These are phyloP conservation scores for Amanita pallidorosea DNA, from an alignment of 768 basidiomycete species.

Conservation along the genomic window DNA sequence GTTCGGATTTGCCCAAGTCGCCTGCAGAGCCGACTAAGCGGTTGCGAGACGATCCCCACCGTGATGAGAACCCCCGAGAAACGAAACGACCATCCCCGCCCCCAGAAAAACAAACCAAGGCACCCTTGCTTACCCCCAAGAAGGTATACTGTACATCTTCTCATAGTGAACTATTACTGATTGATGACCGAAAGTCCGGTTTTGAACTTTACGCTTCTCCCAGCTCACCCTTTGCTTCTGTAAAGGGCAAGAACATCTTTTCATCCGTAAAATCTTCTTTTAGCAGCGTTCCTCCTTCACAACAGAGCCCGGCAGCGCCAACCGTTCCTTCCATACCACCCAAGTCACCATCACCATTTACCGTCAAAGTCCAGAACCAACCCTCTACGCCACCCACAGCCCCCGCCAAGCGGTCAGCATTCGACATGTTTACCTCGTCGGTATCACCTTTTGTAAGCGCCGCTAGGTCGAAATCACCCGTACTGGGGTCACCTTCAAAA, in stretches of 20 bases:
- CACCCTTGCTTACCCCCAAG: constrained; percentile 19
- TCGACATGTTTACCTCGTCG: constrained; percentile 21
- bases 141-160: constrained; percentile 4
- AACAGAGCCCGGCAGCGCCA: constrained; percentile 12
- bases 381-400: constrained; percentile 9
- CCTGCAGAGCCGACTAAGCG: constrained; percentile 40
- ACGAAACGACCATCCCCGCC: constrained; percentile 57
- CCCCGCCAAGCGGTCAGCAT: constrained; percentile 22
- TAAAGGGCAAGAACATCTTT: constrained; percentile 58
- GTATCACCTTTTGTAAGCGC: constrained; percentile 20
- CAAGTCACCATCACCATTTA: neutral
- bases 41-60: constrained; percentile 49
- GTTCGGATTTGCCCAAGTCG: constrained; percentile 8
- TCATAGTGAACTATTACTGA: neutral
- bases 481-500: constrained; percentile 29
- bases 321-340: neutral
- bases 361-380: constrained; percentile 5
- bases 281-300: constrained; percentile 16
- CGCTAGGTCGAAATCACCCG: constrained; percentile 45
- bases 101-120: constrained; percentile 34
- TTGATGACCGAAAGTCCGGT: constrained; percentile 34
- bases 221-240: constrained; percentile 62
- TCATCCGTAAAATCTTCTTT: constrained; percentile 23
- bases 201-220: constrained; percentile 76
- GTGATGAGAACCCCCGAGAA: constrained; percentile 53